These are phyloP conservation scores for Talaromyces sp. DNA, from an alignment of 2,329 filamentous ascomycete species.

Conservation along the genomic window DNA sequence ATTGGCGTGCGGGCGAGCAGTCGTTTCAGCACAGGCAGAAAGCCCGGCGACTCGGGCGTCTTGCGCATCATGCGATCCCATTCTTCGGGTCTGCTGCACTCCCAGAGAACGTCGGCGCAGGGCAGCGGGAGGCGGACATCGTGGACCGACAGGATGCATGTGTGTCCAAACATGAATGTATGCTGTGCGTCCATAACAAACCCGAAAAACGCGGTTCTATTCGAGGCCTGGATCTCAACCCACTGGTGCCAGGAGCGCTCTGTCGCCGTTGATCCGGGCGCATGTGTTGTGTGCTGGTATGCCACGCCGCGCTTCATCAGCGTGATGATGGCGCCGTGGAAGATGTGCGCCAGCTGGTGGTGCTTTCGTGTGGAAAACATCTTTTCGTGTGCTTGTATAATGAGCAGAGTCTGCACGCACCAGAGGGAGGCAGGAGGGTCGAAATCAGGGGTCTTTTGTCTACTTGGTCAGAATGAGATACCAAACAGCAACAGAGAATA, in stretches of 20 bases:
- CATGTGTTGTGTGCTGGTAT: slow-evolving; percentile 8
- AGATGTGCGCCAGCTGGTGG: slow-evolving; percentile 23
- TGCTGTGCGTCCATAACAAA: slow-evolving; percentile 27
- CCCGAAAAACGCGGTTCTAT: slow-evolving; percentile 22
- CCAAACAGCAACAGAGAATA: no score
- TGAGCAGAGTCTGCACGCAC: slow-evolving; percentile 22
- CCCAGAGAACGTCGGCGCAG: slow-evolving; percentile 21
- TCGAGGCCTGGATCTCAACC: slow-evolving; percentile 20
- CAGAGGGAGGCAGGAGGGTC: slow-evolving; percentile 22
- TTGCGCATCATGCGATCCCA: slow-evolving; percentile 17
- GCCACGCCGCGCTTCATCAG: slow-evolving; percentile 20
- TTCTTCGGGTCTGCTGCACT: slow-evolving; percentile 14
- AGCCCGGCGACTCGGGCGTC: slow-evolving; percentile 16
- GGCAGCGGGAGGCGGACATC: slow-evolving; percentile 22
- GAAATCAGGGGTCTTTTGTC: slow-evolving; percentile 16
- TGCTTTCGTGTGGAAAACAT: slow-evolving; percentile 23
- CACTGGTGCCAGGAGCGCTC: slow-evolving; percentile 19
- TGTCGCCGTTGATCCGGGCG: slow-evolving; percentile 3
- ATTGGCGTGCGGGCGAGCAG: slow-evolving; percentile 18
- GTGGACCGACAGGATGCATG: slow-evolving; percentile 19
- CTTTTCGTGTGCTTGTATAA: slow-evolving; percentile 21
- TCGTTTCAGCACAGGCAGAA: slow-evolving; percentile 18
- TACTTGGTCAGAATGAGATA: slow-evolving; percentile 1
- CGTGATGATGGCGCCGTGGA: slow-evolving; percentile 24
- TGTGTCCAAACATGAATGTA: slow-evolving; percentile 23